Base-by-base conservation (phyloP, 2,329 filamentous ascomycete species). In the Cadophora sp. region DNA sequence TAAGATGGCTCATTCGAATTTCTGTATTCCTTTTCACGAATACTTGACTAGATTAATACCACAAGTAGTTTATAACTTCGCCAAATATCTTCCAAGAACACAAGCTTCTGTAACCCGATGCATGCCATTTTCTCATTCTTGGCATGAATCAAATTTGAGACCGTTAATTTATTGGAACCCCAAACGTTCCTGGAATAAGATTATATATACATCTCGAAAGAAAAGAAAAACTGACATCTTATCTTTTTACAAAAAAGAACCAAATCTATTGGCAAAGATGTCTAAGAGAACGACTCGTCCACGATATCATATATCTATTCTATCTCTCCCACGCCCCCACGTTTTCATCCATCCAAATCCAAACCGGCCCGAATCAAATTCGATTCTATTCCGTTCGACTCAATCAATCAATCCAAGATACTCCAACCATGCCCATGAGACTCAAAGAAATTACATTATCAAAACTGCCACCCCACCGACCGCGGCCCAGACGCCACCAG, bases 161-260 rank as follows among this genome's bases (percentile, higher is more conserved):
- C 55, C 20, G 36, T 39, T 39, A 3, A 11, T 56, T 43, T n/a
- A 58, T 41, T 43, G 55, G 36, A 41, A 47, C 11, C 24, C 18
- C 41, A 33, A 48, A 18, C 33, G 14, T 47, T 20, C 24, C 43
- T 22, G 24, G 24, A 45, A 24, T 60, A 60, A 48, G 41, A 60
- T 60, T 60, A 60, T 60, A 60, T 60, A 48, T 60, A 60, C 58
- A 60, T 47, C 58, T 60, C 43, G 56, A 59, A 59, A 47, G 33
- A 8, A n/a, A 59, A 59, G 33, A n/a, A 8, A n/a, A 45, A 48
- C 22, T 41, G 41, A 60, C 41, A 48, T 33, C 18, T n/a, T 20
- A 22, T 47, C 27, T 27, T 48, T 20, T 36, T 45, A 22, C 22
- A 45, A 48, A 8, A 8, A 48, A 24, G 9, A 60, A 58, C 55